Conservation (phyloP, 169 alveolate genomes). For the Plasmodium relictum region DNA sequence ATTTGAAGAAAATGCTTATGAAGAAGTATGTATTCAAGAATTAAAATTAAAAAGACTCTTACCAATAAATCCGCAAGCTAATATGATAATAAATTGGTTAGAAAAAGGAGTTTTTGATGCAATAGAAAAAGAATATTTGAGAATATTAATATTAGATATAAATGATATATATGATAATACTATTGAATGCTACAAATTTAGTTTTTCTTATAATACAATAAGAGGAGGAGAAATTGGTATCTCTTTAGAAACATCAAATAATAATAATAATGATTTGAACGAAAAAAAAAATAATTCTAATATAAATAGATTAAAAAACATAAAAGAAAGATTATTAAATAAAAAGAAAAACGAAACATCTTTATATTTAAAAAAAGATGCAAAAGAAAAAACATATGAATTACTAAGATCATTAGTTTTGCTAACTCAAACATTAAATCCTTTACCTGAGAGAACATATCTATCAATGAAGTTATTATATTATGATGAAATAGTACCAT, state of each 20-base stretch:
- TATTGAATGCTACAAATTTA: constrained; percentile 82
- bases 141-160: constrained; percentile 84
- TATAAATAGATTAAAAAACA: constrained; percentile 25
- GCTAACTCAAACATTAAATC: constrained; percentile 89
- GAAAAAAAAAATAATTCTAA: constrained; percentile 4
- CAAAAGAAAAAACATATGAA: constrained; percentile 81
- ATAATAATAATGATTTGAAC: neutral
- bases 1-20: constrained; percentile 84
- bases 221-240: constrained; percentile 73
- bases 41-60: constrained; percentile 79
- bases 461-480: constrained; percentile 87
- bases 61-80: constrained; percentile 80
- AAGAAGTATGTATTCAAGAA: constrained; percentile 81
- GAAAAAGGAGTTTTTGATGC: constrained; percentile 91
- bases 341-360: constrained; percentile 72
- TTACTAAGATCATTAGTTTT: constrained; percentile 83
- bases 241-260: constrained; percentile 38
- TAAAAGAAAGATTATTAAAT: constrained; percentile 73
- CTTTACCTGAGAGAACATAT: constrained; percentile 87
- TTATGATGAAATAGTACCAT: constrained; percentile 88
- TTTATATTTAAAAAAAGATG: constrained; percentile 79
- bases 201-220: constrained; percentile 75
- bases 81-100: constrained; percentile 86
- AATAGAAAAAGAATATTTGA: constrained; percentile 83
- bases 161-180: constrained; percentile 86